These are phyloP conservation scores for Myriosclerotinia duriaeana DNA, from an alignment of 2,329 filamentous ascomycete genomes.

Conservation along the genomic window DNA sequence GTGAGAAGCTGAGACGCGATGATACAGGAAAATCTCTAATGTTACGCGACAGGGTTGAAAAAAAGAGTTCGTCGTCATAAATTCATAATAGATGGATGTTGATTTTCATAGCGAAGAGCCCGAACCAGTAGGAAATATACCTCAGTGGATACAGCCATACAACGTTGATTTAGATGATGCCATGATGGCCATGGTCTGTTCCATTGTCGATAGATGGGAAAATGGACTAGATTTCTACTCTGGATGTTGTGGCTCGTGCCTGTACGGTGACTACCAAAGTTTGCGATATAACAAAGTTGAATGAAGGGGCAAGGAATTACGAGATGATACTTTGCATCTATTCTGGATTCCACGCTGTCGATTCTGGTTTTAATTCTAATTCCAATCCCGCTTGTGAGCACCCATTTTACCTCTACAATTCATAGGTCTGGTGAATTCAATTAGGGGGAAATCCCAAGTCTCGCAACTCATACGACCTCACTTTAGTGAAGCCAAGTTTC, in stretches of 20 bases:
- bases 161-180: not conserved
- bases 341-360: not conserved
- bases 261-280: not conserved
- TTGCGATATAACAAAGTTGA: not conserved
- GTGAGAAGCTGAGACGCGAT: not conserved
- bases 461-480: too few relatives aligned
- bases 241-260: not conserved
- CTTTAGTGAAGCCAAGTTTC: not conserved
- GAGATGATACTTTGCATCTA: not conserved
- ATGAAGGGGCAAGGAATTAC: slow-evolving; percentile 2
- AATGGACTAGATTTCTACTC: not conserved
- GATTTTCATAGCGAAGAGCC: not conserved
- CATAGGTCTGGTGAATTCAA: too few relatives aligned
- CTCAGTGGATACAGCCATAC: slow-evolving; percentile 7
- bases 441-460: too few relatives aligned
- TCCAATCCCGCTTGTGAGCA: not conserved
- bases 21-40: not conserved
- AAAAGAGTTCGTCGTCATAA: not conserved
- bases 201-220: too few relatives aligned
- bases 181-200: not conserved
- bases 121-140: slow-evolving; percentile 19
- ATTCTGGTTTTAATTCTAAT: not conserved
- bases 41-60: not conserved
- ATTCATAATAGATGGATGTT: not conserved
- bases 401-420: not conserved